phyloP scores from a whole-genome alignment of 306 rosid genomes.

The Lagenaria siceraria region DNA sequence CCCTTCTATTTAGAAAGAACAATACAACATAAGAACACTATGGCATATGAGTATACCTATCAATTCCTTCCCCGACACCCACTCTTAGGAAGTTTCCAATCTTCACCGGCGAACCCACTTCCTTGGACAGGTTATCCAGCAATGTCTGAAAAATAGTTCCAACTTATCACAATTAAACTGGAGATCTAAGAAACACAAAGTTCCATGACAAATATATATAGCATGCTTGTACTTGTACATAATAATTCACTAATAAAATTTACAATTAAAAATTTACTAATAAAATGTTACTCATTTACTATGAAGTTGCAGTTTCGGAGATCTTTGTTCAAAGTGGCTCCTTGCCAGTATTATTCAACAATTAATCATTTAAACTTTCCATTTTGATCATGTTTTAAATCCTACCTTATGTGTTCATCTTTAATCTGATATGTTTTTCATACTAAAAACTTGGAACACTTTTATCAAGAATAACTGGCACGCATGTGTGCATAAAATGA shows the following conservation, averaged over 20 bases:
- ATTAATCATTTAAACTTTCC: not conserved
- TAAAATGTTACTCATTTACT: not conserved
- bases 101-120: constrained; percentile 79
- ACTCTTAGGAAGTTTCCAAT: constrained; percentile 68
- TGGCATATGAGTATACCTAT: constrained; percentile 30
- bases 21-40: not conserved
- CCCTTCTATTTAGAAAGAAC: not conserved
- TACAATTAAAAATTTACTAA: not conserved
- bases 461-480: not conserved
- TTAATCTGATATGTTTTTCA: not conserved
- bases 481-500: not conserved
- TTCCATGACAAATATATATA: not conserved
- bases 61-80: constrained; percentile 92
- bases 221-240: not conserved
- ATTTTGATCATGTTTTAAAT: not conserved
- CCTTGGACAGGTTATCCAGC: constrained; percentile 61
- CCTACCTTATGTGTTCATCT: not conserved
- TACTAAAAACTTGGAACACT: not conserved
- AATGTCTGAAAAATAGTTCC: constrained; percentile 31
- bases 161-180: not conserved
- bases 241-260: not conserved
- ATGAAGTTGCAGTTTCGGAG: not conserved
- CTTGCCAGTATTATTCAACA: not conserved
- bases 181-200: not conserved
- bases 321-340: not conserved